Evolutionary conservation across 768 basidiomycete species (phyloP).

Genomic region (Trametes coccinea): DNA sequence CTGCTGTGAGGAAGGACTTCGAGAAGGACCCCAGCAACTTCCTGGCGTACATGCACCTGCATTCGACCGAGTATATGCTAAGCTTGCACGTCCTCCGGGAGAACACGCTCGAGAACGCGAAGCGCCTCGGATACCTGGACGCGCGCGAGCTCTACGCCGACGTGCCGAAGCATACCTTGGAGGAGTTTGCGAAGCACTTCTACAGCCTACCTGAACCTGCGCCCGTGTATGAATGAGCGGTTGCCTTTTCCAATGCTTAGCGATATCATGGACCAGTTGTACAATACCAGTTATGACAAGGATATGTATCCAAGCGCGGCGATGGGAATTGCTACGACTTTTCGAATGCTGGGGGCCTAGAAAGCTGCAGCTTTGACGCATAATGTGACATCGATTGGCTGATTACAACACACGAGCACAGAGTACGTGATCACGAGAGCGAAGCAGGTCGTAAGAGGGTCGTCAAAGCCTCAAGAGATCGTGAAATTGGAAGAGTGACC

Average conservation of each 20-base stretch:
- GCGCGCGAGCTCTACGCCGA: constrained; percentile 35
- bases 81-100: constrained; percentile 32
- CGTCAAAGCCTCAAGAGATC: constrained; percentile 3
- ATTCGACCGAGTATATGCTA: neutral
- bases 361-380: too few relatives aligned
- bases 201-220: constrained; percentile 20
- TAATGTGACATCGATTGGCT: too few relatives aligned
- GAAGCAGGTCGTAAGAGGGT: too few relatives aligned
- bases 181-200: constrained; percentile 29
- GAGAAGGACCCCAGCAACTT: neutral
- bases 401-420: too few relatives aligned
- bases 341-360: too few relatives aligned
- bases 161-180: constrained; percentile 20
- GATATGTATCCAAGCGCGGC: too few relatives aligned
- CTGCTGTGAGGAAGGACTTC: neutral
- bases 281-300: too few relatives aligned
- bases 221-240: neutral
- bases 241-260: too few relatives aligned
- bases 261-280: too few relatives aligned
- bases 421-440: too few relatives aligned
- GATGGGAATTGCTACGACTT: too few relatives aligned
- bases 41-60: neutral
- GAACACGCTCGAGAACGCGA: constrained; percentile 32
- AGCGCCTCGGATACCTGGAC: constrained; percentile 31
- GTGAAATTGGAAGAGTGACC: constrained; percentile 65